Conservation (phyloP, 768 basidiomycete species). For the Coprinellus aureogranulatus region DNA sequence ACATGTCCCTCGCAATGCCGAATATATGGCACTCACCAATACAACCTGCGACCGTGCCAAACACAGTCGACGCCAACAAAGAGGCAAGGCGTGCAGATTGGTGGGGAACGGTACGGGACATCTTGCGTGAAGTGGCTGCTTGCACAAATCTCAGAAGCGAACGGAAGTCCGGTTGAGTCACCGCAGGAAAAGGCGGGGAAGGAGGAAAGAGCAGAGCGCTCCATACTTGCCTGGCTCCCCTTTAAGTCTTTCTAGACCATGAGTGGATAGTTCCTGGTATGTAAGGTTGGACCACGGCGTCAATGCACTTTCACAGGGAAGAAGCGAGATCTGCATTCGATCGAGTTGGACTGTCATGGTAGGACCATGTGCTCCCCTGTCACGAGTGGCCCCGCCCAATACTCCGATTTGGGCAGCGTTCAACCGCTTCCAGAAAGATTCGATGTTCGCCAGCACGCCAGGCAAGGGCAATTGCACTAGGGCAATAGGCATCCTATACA, state of each 20-base stretch:
- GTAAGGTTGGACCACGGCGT: neutral
- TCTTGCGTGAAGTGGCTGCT: constrained; percentile 1
- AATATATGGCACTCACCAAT: constrained; percentile 1
- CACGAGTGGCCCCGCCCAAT: constrained; percentile 4
- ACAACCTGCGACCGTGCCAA: constrained; percentile 8
- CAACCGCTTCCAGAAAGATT: too few species aligned
- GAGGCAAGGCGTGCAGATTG: constrained; percentile 1
- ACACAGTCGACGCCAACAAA: neutral
- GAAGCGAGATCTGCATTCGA: neutral
- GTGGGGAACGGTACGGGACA: neutral
- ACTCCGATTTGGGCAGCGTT: neutral
- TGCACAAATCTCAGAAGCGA: neutral
- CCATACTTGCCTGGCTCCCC: neutral
- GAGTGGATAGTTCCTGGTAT: neutral
- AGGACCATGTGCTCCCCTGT: constrained; percentile 4
- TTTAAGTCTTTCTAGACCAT: neutral
- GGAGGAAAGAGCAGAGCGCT: neutral
- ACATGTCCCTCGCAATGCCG: neutral
- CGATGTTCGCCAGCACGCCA: too few species aligned
- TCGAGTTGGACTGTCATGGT: neutral
- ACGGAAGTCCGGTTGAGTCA: neutral
- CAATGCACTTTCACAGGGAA: neutral
- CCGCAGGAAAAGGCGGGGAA: neutral
- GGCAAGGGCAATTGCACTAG: too few species aligned
- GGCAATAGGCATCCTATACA: too few species aligned